Conservation (phyloP, 306 rosid genomes). For the Cicer cuneatum region DNA sequence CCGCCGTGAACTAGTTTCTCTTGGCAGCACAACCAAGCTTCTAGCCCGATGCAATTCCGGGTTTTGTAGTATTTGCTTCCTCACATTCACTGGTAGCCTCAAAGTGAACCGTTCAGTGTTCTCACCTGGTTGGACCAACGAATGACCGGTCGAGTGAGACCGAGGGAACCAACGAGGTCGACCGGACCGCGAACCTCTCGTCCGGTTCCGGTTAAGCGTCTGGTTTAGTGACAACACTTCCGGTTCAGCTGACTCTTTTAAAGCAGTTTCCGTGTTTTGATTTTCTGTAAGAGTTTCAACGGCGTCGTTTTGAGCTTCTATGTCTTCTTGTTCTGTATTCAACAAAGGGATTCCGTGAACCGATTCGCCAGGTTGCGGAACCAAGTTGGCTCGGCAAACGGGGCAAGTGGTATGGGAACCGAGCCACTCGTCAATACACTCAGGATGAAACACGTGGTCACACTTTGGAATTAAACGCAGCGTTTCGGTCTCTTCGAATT, state of each 20-base stretch:
- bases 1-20: slow-evolving; percentile 68
- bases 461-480: slow-evolving; percentile 94
- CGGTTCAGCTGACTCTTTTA: slow-evolving; percentile 16
- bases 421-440: slow-evolving; percentile 92
- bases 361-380: slow-evolving; percentile 62
- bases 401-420: slow-evolving; percentile 83
- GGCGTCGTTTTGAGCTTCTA: slow-evolving; percentile 56
- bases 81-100: slow-evolving; percentile 71
- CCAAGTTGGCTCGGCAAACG: slow-evolving; percentile 78
- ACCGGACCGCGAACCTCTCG: slow-evolving; percentile 56
- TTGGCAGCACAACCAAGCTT: slow-evolving; percentile 64
- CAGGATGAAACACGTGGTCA: slow-evolving; percentile 92
- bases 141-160: slow-evolving; percentile 95
- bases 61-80: slow-evolving; percentile 66
- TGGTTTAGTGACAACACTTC: slow-evolving; percentile 38
- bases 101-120: slow-evolving; percentile 83
- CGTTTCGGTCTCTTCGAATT: slow-evolving; percentile 82
- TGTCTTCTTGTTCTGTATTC: slow-evolving; percentile 33
- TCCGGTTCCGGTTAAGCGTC: slow-evolving; percentile 66
- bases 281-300: slow-evolving; percentile 16
- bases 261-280: background rate
- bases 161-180: slow-evolving; percentile 61
- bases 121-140: slow-evolving; percentile 79
- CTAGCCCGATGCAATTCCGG: slow-evolving; percentile 65
- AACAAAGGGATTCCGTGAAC: slow-evolving; percentile 1